These are phyloP conservation scores for Leccinum fuscescens DNA, from an alignment of 1,284 basidiomycete species.

Conservation along the genomic window DNA sequence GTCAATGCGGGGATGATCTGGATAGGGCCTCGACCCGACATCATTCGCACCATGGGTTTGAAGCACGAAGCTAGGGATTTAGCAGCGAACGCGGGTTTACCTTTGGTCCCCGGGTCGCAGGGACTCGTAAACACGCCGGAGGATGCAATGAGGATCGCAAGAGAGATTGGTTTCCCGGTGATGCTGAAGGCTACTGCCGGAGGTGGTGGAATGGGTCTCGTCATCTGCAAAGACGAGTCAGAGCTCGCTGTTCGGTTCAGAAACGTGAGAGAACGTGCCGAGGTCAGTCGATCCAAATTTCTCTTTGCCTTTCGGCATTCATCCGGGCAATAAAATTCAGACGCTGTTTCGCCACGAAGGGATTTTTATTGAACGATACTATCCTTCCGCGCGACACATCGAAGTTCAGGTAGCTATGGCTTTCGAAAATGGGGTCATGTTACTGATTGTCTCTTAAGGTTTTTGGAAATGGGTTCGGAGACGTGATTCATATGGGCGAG, in stretches of 20 bases:
- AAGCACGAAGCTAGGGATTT: neutral
- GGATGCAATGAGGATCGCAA: slow-evolving; percentile 44
- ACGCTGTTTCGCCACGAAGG: slow-evolving; percentile 52
- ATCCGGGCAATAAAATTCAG: slow-evolving; percentile 27
- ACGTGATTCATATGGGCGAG: slow-evolving; percentile 66
- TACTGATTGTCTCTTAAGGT: slow-evolving; percentile 37
- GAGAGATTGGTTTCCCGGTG: slow-evolving; percentile 55
- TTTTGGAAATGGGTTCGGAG: slow-evolving; percentile 61
- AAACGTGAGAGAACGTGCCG: slow-evolving; percentile 42
- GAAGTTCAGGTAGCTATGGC: slow-evolving; percentile 56
- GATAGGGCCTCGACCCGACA: slow-evolving; percentile 56
- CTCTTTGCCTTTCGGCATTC: neutral
- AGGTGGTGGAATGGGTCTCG: slow-evolving; percentile 72
- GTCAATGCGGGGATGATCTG: slow-evolving; percentile 53
- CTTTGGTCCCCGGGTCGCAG: slow-evolving; percentile 52
- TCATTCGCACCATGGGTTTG: slow-evolving; percentile 57
- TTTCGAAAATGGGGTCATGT: neutral
- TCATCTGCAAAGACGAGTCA: slow-evolving; percentile 48
- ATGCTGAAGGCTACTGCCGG: slow-evolving; percentile 72
- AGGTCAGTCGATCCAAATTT: slow-evolving; percentile 34
- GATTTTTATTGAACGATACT: slow-evolving; percentile 64
- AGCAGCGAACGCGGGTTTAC: no score
- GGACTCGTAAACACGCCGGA: slow-evolving; percentile 43
- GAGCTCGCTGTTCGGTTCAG: slow-evolving; percentile 42
- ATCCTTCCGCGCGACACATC: slow-evolving; percentile 56